Evolutionary conservation across 768 basidiomycete species (phyloP).

Genomic region (Leccinum obscurum): DNA sequence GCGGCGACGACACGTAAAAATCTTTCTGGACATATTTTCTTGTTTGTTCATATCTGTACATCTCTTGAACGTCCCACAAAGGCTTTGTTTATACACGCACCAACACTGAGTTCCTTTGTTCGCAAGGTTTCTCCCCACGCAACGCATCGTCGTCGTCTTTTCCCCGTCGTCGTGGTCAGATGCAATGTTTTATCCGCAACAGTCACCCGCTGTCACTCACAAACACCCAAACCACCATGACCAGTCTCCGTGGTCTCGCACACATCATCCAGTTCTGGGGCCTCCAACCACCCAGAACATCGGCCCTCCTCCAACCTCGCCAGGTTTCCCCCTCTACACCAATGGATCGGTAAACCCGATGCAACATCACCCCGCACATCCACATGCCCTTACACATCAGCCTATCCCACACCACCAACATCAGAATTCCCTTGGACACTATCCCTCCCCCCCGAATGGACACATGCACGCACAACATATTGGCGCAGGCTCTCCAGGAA

Average conservation of each 20-base stretch:
- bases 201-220: slow-evolving; percentile 78
- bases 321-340: slow-evolving; percentile 74
- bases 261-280: slow-evolving; percentile 57
- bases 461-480: slow-evolving; percentile 61
- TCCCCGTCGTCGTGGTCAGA: slow-evolving; percentile 28
- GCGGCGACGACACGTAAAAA: slow-evolving; percentile 19
- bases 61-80: slow-evolving; percentile 1
- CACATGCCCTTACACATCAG: slow-evolving; percentile 47
- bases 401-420: slow-evolving; percentile 70
- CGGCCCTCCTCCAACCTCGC: slow-evolving; percentile 67
- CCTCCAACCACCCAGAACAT: slow-evolving; percentile 43
- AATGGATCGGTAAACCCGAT: slow-evolving; percentile 64
- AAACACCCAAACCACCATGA: slow-evolving; percentile 76
- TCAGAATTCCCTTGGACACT: slow-evolving; percentile 78
- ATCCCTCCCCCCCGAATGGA: slow-evolving; percentile 75
- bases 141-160: slow-evolving; percentile 6
- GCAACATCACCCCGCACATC: slow-evolving; percentile 61
- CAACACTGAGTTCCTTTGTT: slow-evolving; percentile 11
- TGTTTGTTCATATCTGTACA: slow-evolving; percentile 22
- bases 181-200: slow-evolving; percentile 84
- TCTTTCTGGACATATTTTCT: slow-evolving; percentile 17
- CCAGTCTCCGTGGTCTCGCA: slow-evolving; percentile 69
- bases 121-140: slow-evolving; percentile 8
- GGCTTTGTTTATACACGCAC: slow-evolving; percentile 3
- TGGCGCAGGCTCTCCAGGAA: slow-evolving; percentile 58